A percentile compares a stretch with the other conserved stretches of the same genome.
These are phyloP conservation scores for Hsuehochloa calcarea DNA, from an alignment of 176 grass and related monocot species.

Conservation along the genomic window DNA sequence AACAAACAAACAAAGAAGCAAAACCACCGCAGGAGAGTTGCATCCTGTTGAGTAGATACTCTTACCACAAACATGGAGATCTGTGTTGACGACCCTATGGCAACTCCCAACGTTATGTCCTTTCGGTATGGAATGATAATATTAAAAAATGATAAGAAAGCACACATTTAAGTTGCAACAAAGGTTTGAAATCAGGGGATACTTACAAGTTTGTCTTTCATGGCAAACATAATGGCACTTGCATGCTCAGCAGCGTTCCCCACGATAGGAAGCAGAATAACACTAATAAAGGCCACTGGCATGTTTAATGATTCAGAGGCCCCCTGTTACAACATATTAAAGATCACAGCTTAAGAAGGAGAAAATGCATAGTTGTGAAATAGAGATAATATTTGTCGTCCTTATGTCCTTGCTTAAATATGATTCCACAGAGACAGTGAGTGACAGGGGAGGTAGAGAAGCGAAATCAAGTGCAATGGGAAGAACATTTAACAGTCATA, in stretches of 20 bases:
- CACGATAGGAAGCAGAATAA: slow-evolving; percentile 98
- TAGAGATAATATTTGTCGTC: not conserved
- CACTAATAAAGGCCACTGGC: slow-evolving; percentile 97
- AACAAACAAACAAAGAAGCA: not conserved
- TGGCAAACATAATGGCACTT: slow-evolving; percentile 99
- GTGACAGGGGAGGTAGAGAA: not conserved
- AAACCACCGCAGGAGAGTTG: slow-evolving; percentile 20
- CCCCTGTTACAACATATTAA: slow-evolving; percentile 59
- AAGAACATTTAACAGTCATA: slow-evolving; percentile 21
- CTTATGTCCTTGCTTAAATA: not conserved
- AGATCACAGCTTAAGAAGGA: slow-evolving; percentile 26
- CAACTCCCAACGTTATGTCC: slow-evolving; percentile 96
- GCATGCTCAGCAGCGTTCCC: slow-evolving; percentile 99
- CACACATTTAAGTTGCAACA: slow-evolving; percentile 24
- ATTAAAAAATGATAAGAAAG: slow-evolving; percentile 21
- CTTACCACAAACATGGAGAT: slow-evolving; percentile 99
- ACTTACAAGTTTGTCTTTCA: slow-evolving; percentile 97
- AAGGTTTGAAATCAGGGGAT: not conserved
- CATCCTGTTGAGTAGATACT: slow-evolving; percentile 13
- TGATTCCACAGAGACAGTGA: not conserved
- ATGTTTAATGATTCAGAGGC: slow-evolving; percentile 87
- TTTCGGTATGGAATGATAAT: slow-evolving; percentile 39
- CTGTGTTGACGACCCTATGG: slow-evolving; percentile 96
- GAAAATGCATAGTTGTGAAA: not conserved
- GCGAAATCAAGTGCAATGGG: not conserved